These are phyloP conservation scores for Clohesyomyces aquaticus DNA, from an alignment of 495 filamentous ascomycete genomes.

Conservation along the genomic window DNA sequence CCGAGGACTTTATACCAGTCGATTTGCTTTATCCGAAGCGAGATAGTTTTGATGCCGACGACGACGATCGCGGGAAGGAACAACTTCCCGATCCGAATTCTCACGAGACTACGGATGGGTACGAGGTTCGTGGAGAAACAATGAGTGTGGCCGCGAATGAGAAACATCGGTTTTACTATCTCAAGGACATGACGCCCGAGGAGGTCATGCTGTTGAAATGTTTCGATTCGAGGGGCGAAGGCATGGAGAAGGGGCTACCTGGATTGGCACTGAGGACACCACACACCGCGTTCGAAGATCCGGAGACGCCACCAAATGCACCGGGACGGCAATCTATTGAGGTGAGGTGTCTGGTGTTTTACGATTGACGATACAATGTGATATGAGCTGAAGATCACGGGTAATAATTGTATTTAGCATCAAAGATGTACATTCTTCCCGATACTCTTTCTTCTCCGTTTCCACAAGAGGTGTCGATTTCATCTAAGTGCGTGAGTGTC, in stretches of 20 bases:
- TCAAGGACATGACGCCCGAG: slow-evolving; percentile 49
- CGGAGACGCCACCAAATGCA: slow-evolving; percentile 43
- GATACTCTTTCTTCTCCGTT: too few species aligned
- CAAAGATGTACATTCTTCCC: too few species aligned
- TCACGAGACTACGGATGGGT: slow-evolving; percentile 38
- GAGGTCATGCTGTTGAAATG: slow-evolving; percentile 51
- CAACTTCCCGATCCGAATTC: slow-evolving; percentile 37
- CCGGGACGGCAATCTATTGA: slow-evolving; percentile 48
- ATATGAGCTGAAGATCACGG: too few species aligned
- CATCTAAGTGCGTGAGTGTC: too few species aligned
- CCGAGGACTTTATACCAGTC: slow-evolving; percentile 44
- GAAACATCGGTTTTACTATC: slow-evolving; percentile 46
- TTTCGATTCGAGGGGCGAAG: slow-evolving; percentile 46
- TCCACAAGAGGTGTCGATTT: too few species aligned
- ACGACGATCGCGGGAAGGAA: slow-evolving; percentile 48
- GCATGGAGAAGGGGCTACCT: slow-evolving; percentile 39
- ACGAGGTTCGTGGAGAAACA: slow-evolving; percentile 48
- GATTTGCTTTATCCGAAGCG: slow-evolving; percentile 47
- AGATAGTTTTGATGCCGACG: slow-evolving; percentile 36
- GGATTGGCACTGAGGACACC: slow-evolving; percentile 47
- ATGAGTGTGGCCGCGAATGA: slow-evolving; percentile 44
- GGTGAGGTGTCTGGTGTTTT: slow-evolving; percentile 48
- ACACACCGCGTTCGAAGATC: slow-evolving; percentile 49
- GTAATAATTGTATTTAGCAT: too few species aligned
- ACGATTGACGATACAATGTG: slow-evolving; percentile 44